Evolutionary conservation across 2,329 filamentous ascomycete genomes (phyloP).

Genomic region (Lecanicillium sp.): DNA sequence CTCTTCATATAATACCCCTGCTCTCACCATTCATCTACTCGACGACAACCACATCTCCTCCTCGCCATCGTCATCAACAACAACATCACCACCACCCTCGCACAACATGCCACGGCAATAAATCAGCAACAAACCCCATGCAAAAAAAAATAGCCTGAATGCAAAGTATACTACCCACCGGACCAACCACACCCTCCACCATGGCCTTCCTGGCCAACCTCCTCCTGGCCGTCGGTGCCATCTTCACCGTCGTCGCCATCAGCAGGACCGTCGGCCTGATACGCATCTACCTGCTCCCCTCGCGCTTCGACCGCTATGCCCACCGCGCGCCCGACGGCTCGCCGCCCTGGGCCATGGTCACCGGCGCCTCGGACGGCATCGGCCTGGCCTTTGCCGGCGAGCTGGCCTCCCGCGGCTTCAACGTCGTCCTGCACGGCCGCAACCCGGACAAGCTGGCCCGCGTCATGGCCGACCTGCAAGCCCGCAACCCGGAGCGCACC

Average conservation of each 20-base stretch:
- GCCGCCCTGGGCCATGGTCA: slow-evolving; percentile 22
- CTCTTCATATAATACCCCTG: too few species aligned
- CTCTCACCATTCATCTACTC: too few species aligned
- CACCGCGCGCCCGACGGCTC: slow-evolving; percentile 9
- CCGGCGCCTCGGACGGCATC: slow-evolving; percentile 26
- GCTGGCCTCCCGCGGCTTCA: slow-evolving; percentile 24
- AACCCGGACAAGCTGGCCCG: slow-evolving; percentile 19
- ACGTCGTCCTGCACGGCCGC: slow-evolving; percentile 25
- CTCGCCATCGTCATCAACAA: too few species aligned
- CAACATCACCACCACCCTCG: too few species aligned
- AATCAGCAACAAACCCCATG: too few species aligned
- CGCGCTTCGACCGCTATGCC: slow-evolving; percentile 10
- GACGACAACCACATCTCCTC: too few species aligned
- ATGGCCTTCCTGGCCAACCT: background rate
- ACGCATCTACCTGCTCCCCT: slow-evolving; percentile 14
- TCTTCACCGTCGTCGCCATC: slow-evolving; percentile 9
- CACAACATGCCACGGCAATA: too few species aligned
- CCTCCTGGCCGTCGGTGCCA: slow-evolving; percentile 13
- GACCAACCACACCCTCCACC: too few species aligned
- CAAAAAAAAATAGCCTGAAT: too few species aligned
- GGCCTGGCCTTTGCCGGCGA: slow-evolving; percentile 24
- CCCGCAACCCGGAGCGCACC: slow-evolving; percentile 13
- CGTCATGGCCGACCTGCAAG: slow-evolving; percentile 17
- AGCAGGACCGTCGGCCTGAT: slow-evolving; percentile 4
- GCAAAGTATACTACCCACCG: too few species aligned